A percentile compares a stretch with the other conserved stretches of the same genome.
phyloP scores from a whole-genome alignment of 2,329 filamentous ascomycete genomes.

The Fusarium phyllophilum region DNA sequence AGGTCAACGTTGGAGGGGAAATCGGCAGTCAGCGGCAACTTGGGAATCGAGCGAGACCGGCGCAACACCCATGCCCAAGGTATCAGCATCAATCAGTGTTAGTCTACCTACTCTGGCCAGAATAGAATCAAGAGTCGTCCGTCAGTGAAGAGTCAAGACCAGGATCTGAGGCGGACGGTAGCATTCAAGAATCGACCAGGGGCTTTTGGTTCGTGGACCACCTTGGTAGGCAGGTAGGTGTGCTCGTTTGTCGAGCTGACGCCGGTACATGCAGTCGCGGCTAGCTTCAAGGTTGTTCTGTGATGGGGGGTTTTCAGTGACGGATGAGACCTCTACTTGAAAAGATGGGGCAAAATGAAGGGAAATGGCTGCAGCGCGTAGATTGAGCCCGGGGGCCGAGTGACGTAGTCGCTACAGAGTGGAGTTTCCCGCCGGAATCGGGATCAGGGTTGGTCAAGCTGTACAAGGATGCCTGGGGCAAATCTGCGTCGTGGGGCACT shows the following conservation, averaged over 20 bases:
- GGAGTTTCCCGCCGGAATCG: constrained; percentile 26
- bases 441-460: constrained; percentile 20
- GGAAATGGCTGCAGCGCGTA: constrained; percentile 23
- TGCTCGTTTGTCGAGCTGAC: constrained; percentile 15
- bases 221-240: neutral
- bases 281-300: constrained; percentile 23
- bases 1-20: constrained; percentile 29
- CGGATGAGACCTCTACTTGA: constrained; percentile 22
- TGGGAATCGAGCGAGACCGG: constrained; percentile 35
- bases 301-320: constrained; percentile 10
- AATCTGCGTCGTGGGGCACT: constrained; percentile 18
- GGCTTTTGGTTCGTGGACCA: neutral
- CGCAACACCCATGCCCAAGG: constrained; percentile 13
- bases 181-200: constrained; percentile 14
- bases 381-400: constrained; percentile 28
- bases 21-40: constrained; percentile 29
- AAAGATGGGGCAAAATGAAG: constrained; percentile 31
- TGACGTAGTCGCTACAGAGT: constrained; percentile 38
- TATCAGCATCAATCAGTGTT: neutral
- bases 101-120: neutral
- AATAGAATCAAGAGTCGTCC: constrained; percentile 6
- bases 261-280: constrained; percentile 28
- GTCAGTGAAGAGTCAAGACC: neutral
- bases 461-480: constrained; percentile 7
- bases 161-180: neutral